phyloP scores from a whole-genome alignment of 345 rosid genomes.

The Angophora floribunda region DNA sequence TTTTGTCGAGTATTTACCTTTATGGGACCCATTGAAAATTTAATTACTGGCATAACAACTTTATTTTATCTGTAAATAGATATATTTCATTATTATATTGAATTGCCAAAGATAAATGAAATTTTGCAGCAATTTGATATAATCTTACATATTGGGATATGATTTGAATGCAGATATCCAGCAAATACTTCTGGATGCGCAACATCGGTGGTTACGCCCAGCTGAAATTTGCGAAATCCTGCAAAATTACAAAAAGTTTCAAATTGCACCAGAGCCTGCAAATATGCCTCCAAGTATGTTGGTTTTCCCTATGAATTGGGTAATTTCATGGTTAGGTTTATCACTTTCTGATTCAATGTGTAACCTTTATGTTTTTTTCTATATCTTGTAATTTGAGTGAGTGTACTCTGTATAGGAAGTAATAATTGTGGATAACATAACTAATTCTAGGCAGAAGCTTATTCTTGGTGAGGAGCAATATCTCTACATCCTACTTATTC shows the following conservation, averaged over 20 bases:
- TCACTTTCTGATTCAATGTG: neutral
- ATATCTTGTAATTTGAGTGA: neutral
- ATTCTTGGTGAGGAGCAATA: neutral
- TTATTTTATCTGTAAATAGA: neutral
- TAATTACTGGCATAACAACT: neutral
- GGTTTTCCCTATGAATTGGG: neutral
- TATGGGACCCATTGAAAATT: neutral
- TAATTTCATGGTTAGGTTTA: neutral
- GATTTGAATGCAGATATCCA: constrained; percentile 50
- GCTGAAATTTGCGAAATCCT: constrained; percentile 94
- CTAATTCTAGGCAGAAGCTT: neutral
- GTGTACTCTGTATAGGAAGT: neutral
- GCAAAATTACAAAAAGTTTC: constrained; percentile 42
- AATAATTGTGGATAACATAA: neutral
- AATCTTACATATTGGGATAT: neutral
- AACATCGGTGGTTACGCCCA: constrained; percentile 88
- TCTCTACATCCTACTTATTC: neutral
- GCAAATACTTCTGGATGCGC: constrained; percentile 79
- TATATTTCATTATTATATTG: neutral
- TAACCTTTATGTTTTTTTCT: neutral
- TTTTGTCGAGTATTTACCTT: neutral
- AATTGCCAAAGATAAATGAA: neutral
- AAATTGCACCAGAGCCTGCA: constrained; percentile 72
- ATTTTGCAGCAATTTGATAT: neutral
- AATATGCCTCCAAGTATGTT: constrained; percentile 59